These are phyloP conservation scores for Musa acuminata DNA, from an alignment of 176 grass and related monocot species.

Conservation along the genomic window DNA sequence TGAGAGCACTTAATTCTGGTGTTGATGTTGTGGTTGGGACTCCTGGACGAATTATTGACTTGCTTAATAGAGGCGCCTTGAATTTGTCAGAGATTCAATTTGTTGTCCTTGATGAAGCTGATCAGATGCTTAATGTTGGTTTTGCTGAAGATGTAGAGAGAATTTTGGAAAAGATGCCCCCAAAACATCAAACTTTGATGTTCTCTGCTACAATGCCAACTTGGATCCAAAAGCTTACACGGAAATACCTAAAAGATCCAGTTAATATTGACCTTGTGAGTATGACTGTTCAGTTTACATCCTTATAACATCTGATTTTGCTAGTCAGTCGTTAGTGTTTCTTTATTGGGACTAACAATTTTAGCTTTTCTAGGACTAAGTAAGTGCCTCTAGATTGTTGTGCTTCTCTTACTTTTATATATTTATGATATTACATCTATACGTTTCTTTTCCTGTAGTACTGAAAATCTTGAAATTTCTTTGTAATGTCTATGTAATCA, in stretches of 20 bases:
- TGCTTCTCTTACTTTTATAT: too few relatives aligned
- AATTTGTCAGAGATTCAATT: constrained; percentile 58
- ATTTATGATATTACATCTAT: background rate
- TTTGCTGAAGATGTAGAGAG: constrained; percentile 87
- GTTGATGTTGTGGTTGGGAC: constrained; percentile 89
- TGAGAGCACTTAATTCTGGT: constrained; percentile 74
- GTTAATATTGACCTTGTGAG: constrained; percentile 84
- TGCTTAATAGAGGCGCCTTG: constrained; percentile 64
- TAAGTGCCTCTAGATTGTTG: background rate
- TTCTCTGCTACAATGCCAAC: constrained; percentile 95
- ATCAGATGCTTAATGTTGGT: constrained; percentile 94
- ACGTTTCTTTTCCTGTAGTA: background rate
- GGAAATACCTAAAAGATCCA: constrained; percentile 59
- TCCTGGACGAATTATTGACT: constrained; percentile 83
- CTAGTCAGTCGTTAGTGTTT: background rate
- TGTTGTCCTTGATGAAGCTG: constrained; percentile 96
- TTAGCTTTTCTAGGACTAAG: background rate
- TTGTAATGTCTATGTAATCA: background rate
- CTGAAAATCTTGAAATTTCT: background rate
- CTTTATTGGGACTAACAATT: background rate
- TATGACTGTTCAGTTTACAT: background rate
- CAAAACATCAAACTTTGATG: constrained; percentile 71
- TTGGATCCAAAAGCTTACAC: constrained; percentile 83
- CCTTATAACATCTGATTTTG: background rate
- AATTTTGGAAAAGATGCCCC: constrained; percentile 64